Evolutionary conservation across 768 basidiomycete genomes (phyloP).

Genomic region (Phylloporus arenicola): DNA sequence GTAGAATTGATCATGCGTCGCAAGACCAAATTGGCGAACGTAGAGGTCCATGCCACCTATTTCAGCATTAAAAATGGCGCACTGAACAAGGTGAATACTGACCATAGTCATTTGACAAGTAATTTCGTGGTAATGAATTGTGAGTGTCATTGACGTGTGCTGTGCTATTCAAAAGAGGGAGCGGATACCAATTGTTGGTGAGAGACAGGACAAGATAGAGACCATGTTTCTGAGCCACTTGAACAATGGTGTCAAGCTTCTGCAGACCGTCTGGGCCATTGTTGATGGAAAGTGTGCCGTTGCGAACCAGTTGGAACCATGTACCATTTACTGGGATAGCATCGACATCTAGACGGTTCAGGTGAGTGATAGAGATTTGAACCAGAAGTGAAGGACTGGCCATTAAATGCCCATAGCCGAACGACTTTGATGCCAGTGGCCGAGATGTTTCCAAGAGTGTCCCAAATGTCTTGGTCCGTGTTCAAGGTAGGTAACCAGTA

Average conservation of each 20-base stretch:
- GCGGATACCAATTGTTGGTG: constrained; percentile 59
- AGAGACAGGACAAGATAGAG: constrained; percentile 51
- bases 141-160: constrained; percentile 17
- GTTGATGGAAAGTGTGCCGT: constrained; percentile 53
- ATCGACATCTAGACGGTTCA: constrained; percentile 39
- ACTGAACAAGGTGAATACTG: constrained; percentile 1
- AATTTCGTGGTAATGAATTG: constrained; percentile 44
- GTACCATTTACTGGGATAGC: constrained; percentile 51
- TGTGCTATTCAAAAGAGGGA: constrained; percentile 28
- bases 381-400: constrained; percentile 23
- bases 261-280: constrained; percentile 57
- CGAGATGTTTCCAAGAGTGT: constrained; percentile 54
- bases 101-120: constrained; percentile 62
- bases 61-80: constrained; percentile 4
- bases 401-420: constrained; percentile 71
- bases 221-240: constrained; percentile 49
- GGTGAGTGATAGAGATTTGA: constrained; percentile 5
- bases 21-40: constrained; percentile 42
- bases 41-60: constrained; percentile 65
- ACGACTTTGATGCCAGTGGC: constrained; percentile 53
- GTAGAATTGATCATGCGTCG: constrained; percentile 56
- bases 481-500: constrained; percentile 63
- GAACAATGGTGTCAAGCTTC: constrained; percentile 53
- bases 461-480: constrained; percentile 48
- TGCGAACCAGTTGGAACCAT: constrained; percentile 58